Percentiles rank a stretch among this genome's conserved stretches.
phyloP scores from a whole-genome alignment of 129 eudicot species.

The Oenanthe sinensis region DNA sequence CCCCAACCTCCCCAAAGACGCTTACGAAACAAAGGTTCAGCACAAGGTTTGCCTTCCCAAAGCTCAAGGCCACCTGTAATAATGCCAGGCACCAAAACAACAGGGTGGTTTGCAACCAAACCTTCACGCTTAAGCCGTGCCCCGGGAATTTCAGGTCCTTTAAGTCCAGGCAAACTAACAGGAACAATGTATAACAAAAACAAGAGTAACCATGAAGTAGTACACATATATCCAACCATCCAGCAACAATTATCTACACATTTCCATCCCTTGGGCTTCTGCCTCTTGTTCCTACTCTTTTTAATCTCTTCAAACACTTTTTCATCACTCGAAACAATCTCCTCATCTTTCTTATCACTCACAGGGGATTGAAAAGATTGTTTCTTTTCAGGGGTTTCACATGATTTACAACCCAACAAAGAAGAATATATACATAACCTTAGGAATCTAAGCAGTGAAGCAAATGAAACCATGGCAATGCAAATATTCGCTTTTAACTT shows the following conservation, averaged over 20 bases:
- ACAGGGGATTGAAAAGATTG: constrained; percentile 21
- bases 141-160: constrained; percentile 67
- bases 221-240: constrained; percentile 64
- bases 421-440: constrained; percentile 36
- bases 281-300: constrained; percentile 13
- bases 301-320: constrained; percentile 12
- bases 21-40: constrained; percentile 64
- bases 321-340: not conserved
- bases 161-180: constrained; percentile 43
- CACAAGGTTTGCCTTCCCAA: constrained; percentile 91
- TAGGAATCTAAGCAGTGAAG: constrained; percentile 57
- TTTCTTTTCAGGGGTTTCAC: constrained; percentile 25
- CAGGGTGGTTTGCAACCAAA: constrained; percentile 65
- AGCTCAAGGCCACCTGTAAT: constrained; percentile 96
- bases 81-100: constrained; percentile 86
- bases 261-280: constrained; percentile 36
- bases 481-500: constrained; percentile 7
- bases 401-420: constrained; percentile 23
- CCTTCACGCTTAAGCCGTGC: constrained; percentile 73
- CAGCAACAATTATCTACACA: constrained; percentile 71
- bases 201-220: constrained; percentile 74
- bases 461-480: constrained; percentile 51
- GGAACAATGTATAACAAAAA: constrained; percentile 55
- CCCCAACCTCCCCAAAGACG: constrained; percentile 85
- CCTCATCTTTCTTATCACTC: constrained; percentile 23